Evolutionary conservation across 805 yeast species (phyloP), one percentile per base, ranked within the genome.

Genomic region (Kluyveromyces siamensis): DNA sequence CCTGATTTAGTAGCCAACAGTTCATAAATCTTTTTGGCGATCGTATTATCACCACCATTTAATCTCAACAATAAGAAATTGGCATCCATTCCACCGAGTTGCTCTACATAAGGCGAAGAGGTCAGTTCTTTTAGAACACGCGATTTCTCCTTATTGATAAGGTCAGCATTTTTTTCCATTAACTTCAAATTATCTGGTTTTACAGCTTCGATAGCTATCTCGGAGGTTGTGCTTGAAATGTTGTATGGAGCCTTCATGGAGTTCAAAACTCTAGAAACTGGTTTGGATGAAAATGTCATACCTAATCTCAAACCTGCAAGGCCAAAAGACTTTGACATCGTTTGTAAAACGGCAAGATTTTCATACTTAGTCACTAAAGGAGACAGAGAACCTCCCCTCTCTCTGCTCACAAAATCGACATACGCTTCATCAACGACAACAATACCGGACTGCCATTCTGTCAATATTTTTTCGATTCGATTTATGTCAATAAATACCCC

Each of bases 201-300:
- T 7, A 91, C 76, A 1, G 97, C 95, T 52, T 90, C 76, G 25
- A 72, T 50, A 0, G 96, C 97, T 40, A 88, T 70, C 48, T 77
- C 76, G 5, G 96, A 73, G 1, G 98, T 81, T 54, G 85, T 71
- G 11, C 88, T 76, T 8, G 96, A 87, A 49, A 93, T 86, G 65
- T 91, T 93, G 69, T 93, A 93, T 2, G 99, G 99, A 37, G 95
- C 96, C 64, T 93, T 93, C 84, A 91, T 83, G 21, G 95, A 79
- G 65, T 93, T 93, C 58, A 93, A 69, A 44, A 86, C 76, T 5
- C 66, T 58, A 0, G 96, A 77, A 43, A 93, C 70, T 52, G 76
- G 77, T 13, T 72, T 69, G 16, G 76, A 70, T 3, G 90, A 75
- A 60, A 65, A 91, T 1, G 96, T 82, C 51, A 89, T 72, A 25